Conservation (phyloP, 2,329 filamentous ascomycete genomes). For the Endothia cerciana region DNA sequence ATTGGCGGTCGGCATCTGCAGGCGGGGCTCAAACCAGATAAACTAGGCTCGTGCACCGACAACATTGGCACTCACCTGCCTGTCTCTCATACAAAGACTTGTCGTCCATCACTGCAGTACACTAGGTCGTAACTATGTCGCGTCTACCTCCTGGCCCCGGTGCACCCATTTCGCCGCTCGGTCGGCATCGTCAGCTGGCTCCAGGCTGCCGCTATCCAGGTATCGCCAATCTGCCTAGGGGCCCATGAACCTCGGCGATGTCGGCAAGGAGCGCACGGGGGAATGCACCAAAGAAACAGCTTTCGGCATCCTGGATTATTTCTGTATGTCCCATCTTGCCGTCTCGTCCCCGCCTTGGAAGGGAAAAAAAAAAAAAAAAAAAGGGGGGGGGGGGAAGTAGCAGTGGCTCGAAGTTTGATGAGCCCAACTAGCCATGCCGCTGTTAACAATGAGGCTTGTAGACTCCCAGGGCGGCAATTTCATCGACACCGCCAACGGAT, state of each 20-base stretch:
- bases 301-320: slow-evolving; percentile 9
- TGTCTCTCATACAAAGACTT: neutral
- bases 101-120: neutral
- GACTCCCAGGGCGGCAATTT: slow-evolving; percentile 61
- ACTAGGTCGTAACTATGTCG: neutral
- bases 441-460: neutral
- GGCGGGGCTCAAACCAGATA: neutral
- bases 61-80: neutral
- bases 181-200: slow-evolving; percentile 11
- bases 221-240: slow-evolving; percentile 12
- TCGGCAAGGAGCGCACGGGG: neutral
- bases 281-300: slow-evolving; percentile 16
- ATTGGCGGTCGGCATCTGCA: neutral
- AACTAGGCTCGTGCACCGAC: neutral
- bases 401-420: neutral
- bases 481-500: slow-evolving; percentile 68
- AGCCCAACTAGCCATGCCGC: neutral
- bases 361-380: too few relatives aligned
- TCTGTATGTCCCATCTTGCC: neutral
- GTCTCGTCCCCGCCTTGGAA: too few relatives aligned
- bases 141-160: neutral
- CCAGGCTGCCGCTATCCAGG: neutral
- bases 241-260: slow-evolving; percentile 9
- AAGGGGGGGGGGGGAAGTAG: too few relatives aligned
- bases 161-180: neutral